These are phyloP conservation scores for Paulownia fortunei DNA, from an alignment of 257 asterid species.

Conservation along the genomic window DNA sequence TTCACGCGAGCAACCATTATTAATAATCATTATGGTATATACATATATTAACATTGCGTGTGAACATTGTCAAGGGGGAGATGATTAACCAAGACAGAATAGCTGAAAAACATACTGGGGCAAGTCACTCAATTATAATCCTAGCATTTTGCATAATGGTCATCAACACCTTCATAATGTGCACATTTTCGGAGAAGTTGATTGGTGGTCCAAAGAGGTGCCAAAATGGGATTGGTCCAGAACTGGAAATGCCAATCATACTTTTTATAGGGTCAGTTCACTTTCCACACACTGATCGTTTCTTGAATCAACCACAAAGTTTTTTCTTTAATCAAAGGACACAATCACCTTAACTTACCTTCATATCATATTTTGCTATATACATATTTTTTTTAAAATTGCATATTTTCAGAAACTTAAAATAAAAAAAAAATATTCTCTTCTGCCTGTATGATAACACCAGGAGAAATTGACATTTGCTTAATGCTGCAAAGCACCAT, in stretches of 20 bases:
- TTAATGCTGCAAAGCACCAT: not conserved
- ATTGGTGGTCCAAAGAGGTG: constrained; percentile 12
- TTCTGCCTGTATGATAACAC: not conserved
- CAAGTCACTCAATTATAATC: not conserved
- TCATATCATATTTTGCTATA: no score
- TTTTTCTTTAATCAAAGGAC: no score
- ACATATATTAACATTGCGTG: no score
- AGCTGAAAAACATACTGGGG: not conserved
- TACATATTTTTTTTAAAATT: no score
- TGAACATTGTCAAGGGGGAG: no score
- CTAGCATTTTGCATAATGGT: not conserved
- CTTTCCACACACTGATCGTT: not conserved
- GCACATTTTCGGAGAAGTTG: not conserved
- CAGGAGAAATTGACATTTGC: not conserved
- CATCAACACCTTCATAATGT: not conserved
- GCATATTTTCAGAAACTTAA: no score
- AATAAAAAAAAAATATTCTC: no score
- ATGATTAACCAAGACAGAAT: not conserved
- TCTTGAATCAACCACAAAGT: not conserved
- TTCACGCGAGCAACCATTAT: no score
- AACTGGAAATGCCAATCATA: not conserved
- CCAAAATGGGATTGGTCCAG: constrained; percentile 11
- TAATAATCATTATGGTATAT: no score
- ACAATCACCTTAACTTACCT: no score
- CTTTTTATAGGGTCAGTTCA: not conserved